A percentile compares a stretch with the other conserved stretches of the same genome.
These are phyloP conservation scores for Bimuria novae-zelandiae DNA, from an alignment of 2,329 filamentous ascomycete genomes.

Conservation along the genomic window DNA sequence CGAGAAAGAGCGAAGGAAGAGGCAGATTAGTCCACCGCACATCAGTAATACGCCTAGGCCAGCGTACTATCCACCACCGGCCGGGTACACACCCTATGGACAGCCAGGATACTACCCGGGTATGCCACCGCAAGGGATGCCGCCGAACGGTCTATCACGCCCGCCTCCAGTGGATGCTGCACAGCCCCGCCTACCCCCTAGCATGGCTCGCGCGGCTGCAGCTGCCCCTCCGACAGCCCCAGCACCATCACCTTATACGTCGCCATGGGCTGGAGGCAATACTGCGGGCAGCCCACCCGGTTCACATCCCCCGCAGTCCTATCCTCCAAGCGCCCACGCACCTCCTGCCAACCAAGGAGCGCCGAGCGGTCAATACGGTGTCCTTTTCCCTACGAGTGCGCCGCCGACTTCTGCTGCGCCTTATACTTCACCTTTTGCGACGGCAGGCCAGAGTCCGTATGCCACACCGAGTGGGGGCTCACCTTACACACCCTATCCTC, in stretches of 20 bases:
- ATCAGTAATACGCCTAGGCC: conserved; percentile 37
- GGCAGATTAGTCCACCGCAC: conserved; percentile 54
- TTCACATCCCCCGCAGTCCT: conserved; percentile 35
- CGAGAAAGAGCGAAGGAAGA: conserved; percentile 60
- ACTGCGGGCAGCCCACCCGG: conserved; percentile 30
- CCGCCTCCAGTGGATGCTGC: conserved; percentile 30
- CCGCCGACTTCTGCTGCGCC: conserved; percentile 30
- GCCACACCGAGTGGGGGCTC: conserved; percentile 20
- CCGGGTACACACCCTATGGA: conserved; percentile 35
- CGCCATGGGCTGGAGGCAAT: conserved; percentile 43
- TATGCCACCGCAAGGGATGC: conserved; percentile 37
- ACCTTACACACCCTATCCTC: conserved; percentile 36
- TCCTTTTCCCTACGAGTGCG: conserved; percentile 38
- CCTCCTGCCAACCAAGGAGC: conserved; percentile 28
- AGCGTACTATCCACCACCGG: conserved; percentile 38
- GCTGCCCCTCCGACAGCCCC: conserved; percentile 32
- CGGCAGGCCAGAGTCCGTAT: conserved; percentile 37
- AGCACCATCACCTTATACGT: conserved; percentile 41
- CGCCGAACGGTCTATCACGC: conserved; percentile 34
- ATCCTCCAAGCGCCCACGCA: conserved; percentile 33
- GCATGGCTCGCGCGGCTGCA: conserved; percentile 37
- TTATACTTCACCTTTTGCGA: conserved; percentile 36
- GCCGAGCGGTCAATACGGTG: conserved; percentile 40
- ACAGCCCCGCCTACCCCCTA: conserved; percentile 43
- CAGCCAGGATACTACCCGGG: conserved; percentile 35